Evolutionary conservation across 2,329 filamentous ascomycete genomes (phyloP).

Genomic region (Fusarium stilboides): DNA sequence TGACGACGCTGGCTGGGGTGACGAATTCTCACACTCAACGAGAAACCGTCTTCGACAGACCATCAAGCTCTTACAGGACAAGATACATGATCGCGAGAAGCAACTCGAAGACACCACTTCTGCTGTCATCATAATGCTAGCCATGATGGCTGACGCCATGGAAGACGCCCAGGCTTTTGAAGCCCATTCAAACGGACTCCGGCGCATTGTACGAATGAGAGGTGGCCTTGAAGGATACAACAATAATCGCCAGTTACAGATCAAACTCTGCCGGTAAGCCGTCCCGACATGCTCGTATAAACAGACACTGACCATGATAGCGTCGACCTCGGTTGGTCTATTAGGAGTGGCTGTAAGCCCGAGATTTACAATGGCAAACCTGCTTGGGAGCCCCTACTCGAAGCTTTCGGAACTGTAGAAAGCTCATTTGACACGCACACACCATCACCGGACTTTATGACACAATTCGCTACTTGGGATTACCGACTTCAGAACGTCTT

Average conservation of each 20-base stretch:
- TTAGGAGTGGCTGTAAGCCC: slow-evolving; percentile 47
- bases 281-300: accelerated
- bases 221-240: slow-evolving; percentile 47
- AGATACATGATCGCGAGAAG: slow-evolving; percentile 25
- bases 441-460: slow-evolving; percentile 15
- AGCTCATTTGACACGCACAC: slow-evolving; percentile 4
- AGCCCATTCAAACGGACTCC: slow-evolving; percentile 44
- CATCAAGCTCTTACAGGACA: slow-evolving; percentile 39
- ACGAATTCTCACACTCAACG: slow-evolving; percentile 33
- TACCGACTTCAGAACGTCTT: slow-evolving; percentile 48
- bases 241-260: slow-evolving; percentile 47
- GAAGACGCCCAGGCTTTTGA: slow-evolving; percentile 39
- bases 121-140: slow-evolving; percentile 41
- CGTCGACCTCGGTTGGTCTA: slow-evolving; percentile 50
- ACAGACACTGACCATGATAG: slow-evolving; percentile 14
- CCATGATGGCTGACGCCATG: slow-evolving; percentile 44
- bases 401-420: slow-evolving; percentile 8
- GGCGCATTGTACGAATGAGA: slow-evolving; percentile 47
- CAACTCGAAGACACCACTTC: slow-evolving; percentile 43
- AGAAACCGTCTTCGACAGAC: slow-evolving; percentile 30
- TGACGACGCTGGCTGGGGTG: neutral
- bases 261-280: slow-evolving; percentile 52
- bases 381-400: slow-evolving; percentile 40
- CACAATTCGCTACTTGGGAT: slow-evolving; percentile 39
- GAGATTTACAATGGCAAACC: slow-evolving; percentile 38